Conservation (phyloP, 2,329 filamentous ascomycete genomes). For the Pseudocercospora pini-densiflorae region DNA sequence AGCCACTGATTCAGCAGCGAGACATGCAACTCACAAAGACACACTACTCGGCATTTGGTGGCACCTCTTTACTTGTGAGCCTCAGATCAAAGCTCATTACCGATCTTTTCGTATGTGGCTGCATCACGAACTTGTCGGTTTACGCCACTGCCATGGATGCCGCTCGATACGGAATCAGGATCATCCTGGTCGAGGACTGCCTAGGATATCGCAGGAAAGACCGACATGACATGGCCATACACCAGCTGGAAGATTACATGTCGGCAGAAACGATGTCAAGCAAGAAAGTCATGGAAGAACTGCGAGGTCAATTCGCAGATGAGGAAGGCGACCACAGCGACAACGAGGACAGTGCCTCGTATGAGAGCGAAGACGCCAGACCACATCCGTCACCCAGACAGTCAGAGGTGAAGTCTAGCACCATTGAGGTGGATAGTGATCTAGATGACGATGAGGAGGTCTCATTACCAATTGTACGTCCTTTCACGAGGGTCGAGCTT, state of each 20-base stretch:
- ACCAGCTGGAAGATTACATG: slow-evolving; percentile 73
- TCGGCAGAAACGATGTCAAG: slow-evolving; percentile 70
- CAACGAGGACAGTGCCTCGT: slow-evolving; percentile 12
- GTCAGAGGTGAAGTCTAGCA: not conserved
- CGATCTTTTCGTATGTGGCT: slow-evolving; percentile 86
- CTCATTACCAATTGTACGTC: slow-evolving; percentile 28
- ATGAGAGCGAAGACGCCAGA: not conserved
- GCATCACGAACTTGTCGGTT: slow-evolving; percentile 83
- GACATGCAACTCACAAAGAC: slow-evolving; percentile 69
- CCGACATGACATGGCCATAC: slow-evolving; percentile 72
- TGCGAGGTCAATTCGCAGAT: slow-evolving; percentile 24
- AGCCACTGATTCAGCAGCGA: slow-evolving; percentile 54
- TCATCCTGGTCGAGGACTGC: slow-evolving; percentile 87
- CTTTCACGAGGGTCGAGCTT: slow-evolving; percentile 20
- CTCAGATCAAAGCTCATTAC: slow-evolving; percentile 86
- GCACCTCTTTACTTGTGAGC: slow-evolving; percentile 72
- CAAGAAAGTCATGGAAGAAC: slow-evolving; percentile 47
- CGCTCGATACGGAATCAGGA: slow-evolving; percentile 82
- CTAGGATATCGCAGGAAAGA: slow-evolving; percentile 75
- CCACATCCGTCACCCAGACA: not conserved
- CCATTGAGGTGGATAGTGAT: slow-evolving; percentile 28
- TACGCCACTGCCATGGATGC: slow-evolving; percentile 92
- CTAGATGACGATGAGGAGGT: slow-evolving; percentile 29
- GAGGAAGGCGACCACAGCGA: slow-evolving; percentile 21
- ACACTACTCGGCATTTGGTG: slow-evolving; percentile 86